Conservation (phyloP, 768 basidiomycete genomes). For the Xerocomellus amylosporus region DNA sequence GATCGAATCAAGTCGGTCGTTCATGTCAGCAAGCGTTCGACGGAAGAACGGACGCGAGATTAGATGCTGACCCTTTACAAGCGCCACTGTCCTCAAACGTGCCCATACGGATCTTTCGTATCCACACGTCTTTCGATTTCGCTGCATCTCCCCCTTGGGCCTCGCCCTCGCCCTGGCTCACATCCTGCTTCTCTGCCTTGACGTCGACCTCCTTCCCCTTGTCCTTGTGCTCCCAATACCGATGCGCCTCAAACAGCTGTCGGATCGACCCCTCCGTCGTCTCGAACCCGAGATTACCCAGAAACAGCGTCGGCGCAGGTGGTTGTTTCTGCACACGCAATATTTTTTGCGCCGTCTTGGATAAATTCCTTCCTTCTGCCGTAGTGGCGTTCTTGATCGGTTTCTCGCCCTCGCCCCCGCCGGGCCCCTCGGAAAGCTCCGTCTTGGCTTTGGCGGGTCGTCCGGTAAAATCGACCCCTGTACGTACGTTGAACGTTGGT, state of each 20-base stretch:
- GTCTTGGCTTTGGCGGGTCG: slow-evolving; percentile 49
- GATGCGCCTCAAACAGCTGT: slow-evolving; percentile 69
- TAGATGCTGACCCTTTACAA: slow-evolving; percentile 80
- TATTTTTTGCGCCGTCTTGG: slow-evolving; percentile 77
- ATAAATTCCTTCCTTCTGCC: slow-evolving; percentile 30
- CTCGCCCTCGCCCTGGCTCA: neutral
- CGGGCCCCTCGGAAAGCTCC: slow-evolving; percentile 32
- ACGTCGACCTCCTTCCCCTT: slow-evolving; percentile 34
- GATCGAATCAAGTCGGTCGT: neutral
- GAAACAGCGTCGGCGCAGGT: slow-evolving; percentile 81
- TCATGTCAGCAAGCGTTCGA: neutral
- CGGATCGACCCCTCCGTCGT: slow-evolving; percentile 76
- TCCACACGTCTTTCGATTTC: slow-evolving; percentile 44
- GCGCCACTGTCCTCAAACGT: slow-evolving; percentile 94
- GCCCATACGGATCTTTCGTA: slow-evolving; percentile 86
- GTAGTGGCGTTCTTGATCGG: slow-evolving; percentile 30
- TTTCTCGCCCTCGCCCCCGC: slow-evolving; percentile 22
- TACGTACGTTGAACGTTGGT: neutral
- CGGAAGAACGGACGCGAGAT: slow-evolving; percentile 17
- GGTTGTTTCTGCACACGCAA: slow-evolving; percentile 77
- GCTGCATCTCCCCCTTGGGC: neutral
- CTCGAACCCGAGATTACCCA: slow-evolving; percentile 92
- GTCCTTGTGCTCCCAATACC: slow-evolving; percentile 28
- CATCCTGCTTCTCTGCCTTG: slow-evolving; percentile 26
- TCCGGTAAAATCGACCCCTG: slow-evolving; percentile 74